These are phyloP conservation scores for Aristolochia contorta DNA, from an alignment of 164 flowering plant genomes.

Conservation along the genomic window DNA sequence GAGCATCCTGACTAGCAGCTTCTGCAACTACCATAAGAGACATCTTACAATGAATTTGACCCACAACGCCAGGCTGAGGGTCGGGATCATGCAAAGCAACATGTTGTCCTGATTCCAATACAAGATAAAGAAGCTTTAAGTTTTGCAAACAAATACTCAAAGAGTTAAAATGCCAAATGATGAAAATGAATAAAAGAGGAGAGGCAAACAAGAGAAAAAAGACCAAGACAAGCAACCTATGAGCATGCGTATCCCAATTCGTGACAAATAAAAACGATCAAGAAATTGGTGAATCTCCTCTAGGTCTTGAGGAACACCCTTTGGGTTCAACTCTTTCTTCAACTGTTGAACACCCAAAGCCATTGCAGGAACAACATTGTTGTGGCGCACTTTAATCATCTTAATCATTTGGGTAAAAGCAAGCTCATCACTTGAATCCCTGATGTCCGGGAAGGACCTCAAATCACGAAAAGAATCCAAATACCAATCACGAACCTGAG, in stretches of 20 bases:
- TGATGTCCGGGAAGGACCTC: slow-evolving; percentile 65
- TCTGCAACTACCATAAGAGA: slow-evolving; percentile 75
- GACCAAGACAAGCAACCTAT: slow-evolving; percentile 45
- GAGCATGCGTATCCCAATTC: slow-evolving; percentile 97
- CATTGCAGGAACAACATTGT: slow-evolving; percentile 93
- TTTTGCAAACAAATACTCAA: background rate
- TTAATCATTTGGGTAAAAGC: slow-evolving; percentile 88
- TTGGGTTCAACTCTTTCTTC: slow-evolving; percentile 61
- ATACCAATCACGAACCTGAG: slow-evolving; percentile 94
- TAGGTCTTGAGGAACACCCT: slow-evolving; percentile 32
- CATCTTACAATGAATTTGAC: slow-evolving; percentile 81
- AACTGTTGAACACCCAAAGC: slow-evolving; percentile 92
- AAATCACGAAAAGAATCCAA: slow-evolving; percentile 91
- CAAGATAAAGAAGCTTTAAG: slow-evolving; percentile 7
- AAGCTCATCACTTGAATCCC: slow-evolving; percentile 55
- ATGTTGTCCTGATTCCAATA: slow-evolving; percentile 75
- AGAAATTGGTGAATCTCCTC: slow-evolving; percentile 83
- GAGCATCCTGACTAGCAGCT: slow-evolving; percentile 89
- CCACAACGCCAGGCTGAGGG: slow-evolving; percentile 69
- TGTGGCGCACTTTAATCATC: slow-evolving; percentile 89
- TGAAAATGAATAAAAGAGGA: background rate
- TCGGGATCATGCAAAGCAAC: slow-evolving; percentile 90
- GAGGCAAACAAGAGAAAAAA: background rate
- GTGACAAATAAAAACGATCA: slow-evolving; percentile 94
- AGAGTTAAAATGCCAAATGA: too few species aligned